Evolutionary conservation across 768 basidiomycete genomes (phyloP), one percentile per base, ranked within the genome.

Genomic region (Rhodotorula kratochvilovae): DNA sequence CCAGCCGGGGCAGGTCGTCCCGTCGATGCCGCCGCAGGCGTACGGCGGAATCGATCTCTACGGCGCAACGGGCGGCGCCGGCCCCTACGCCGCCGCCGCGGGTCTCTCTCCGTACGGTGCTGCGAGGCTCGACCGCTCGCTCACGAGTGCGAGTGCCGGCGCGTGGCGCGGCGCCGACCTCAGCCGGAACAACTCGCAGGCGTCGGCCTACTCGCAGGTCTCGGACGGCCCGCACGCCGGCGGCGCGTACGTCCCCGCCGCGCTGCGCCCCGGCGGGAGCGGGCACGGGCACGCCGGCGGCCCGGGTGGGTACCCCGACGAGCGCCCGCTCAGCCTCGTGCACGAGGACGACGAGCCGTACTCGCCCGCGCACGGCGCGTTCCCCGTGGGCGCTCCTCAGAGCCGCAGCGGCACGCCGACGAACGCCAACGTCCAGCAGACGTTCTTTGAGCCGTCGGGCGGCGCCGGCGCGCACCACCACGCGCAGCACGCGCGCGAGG

Each of bases 371-470:
- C 50, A 23, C 10, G 31, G 13, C 2, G 17, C 39, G 6, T 43
- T 33, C 15, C 19, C 53, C 39, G 39, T 6, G 6, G 39, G 39
- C 39, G 8, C 39, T 39, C 39, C 39, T 6, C 39, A 39, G 39
- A 39, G 56, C 25, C 31, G n/a, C 66, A 75, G 42, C 21, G 78
- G 77, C 31, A 76, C 76, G 36, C 74, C 77, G 16, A 66, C 66
- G 8, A 66, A 75, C 56, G 61, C 68, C 45, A 77, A 77, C 75
- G 76, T 73, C 15, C 77, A 76, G 61, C 77, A 78, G 54, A 65
- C 72, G 31, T 78, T 74, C 65, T 73, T 74, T 33, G 33, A 36
- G 36, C 56, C 33, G 55, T 55, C 19, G 29, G 35, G 55, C 54
- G 54, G 29, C 55, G 55, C 23, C 35, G 13, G 16, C 36, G 5